phyloP scores from a whole-genome alignment of 495 filamentous ascomycete species.

The Penicillium steckii region DNA sequence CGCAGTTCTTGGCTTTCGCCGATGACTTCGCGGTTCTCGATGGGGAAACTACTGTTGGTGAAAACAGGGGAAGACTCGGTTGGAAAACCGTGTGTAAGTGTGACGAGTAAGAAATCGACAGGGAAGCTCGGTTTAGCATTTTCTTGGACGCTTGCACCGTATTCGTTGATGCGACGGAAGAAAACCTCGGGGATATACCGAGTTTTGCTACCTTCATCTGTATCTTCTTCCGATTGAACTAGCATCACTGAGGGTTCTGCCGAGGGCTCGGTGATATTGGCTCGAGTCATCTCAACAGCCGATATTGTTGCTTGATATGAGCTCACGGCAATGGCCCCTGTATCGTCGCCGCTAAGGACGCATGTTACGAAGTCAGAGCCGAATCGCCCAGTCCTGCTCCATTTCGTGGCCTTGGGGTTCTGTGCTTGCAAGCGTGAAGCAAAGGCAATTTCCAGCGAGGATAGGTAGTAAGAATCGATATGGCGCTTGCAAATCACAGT shows the following conservation, averaged over 20 bases:
- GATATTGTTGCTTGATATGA: slow-evolving; percentile 94
- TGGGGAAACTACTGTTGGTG: slow-evolving; percentile 67
- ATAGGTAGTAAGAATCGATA: slow-evolving; percentile 91
- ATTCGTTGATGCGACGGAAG: slow-evolving; percentile 93
- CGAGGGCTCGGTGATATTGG: slow-evolving; percentile 92
- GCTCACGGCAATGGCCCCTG: slow-evolving; percentile 83
- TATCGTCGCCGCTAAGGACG: slow-evolving; percentile 85
- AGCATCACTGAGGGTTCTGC: slow-evolving; percentile 93
- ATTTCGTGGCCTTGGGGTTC: slow-evolving; percentile 89
- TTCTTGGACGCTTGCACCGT: slow-evolving; percentile 92
- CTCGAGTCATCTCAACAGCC: slow-evolving; percentile 93
- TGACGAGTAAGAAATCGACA: slow-evolving; percentile 93
- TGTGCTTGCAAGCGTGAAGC: slow-evolving; percentile 83
- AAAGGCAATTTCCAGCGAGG: slow-evolving; percentile 88
- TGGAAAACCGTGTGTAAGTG: slow-evolving; percentile 95
- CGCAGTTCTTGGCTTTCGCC: slow-evolving; percentile 78
- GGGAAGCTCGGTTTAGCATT: slow-evolving; percentile 96
- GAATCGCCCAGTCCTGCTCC: slow-evolving; percentile 93
- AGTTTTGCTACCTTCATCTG: slow-evolving; percentile 63
- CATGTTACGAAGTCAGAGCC: slow-evolving; percentile 98
- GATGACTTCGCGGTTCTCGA: slow-evolving; percentile 84
- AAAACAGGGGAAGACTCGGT: slow-evolving; percentile 74
- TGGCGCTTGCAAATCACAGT: slow-evolving; percentile 93
- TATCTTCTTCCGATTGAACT: slow-evolving; percentile 86
- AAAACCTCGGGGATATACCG: slow-evolving; percentile 98